These are phyloP conservation scores for Gamsiella multidivaricata DNA, from an alignment of 192 early-diverging fungal species.

Conservation along the genomic window DNA sequence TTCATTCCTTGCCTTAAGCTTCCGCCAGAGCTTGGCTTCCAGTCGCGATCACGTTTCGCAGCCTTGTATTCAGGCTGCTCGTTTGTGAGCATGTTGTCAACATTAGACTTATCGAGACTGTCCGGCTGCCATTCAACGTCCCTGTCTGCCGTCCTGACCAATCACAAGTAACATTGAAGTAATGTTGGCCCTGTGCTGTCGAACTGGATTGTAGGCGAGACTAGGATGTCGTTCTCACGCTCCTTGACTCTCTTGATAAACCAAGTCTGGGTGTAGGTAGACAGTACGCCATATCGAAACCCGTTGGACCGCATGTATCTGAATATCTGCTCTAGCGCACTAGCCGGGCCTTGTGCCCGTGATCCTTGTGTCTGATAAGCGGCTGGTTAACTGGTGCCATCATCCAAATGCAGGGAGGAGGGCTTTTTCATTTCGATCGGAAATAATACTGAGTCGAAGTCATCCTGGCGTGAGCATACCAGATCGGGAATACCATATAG, in stretches of 20 bases:
- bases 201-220: slow-evolving; percentile 3
- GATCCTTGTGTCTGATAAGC: background rate
- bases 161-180: background rate
- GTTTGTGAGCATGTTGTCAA: background rate
- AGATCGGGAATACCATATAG: slow-evolving; percentile 1
- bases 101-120: background rate
- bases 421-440: slow-evolving; percentile 12
- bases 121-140: background rate
- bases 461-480: background rate
- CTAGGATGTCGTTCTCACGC: slow-evolving; percentile 2
- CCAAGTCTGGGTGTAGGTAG: slow-evolving; percentile 21
- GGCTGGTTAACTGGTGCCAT: background rate
- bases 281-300: slow-evolving; percentile 17
- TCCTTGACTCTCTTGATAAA: background rate
- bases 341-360: background rate
- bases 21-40: background rate
- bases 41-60: background rate
- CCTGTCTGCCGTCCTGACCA: background rate
- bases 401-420: background rate
- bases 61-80: background rate
- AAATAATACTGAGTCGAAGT: background rate
- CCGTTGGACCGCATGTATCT: slow-evolving; percentile 19
- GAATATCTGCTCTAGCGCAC: slow-evolving; percentile 4
- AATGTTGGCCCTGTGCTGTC: background rate
- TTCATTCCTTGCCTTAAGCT: background rate